Base-by-base conservation (phyloP, 1,284 basidiomycete genomes). In the Austropuccinia psidii region DNA sequence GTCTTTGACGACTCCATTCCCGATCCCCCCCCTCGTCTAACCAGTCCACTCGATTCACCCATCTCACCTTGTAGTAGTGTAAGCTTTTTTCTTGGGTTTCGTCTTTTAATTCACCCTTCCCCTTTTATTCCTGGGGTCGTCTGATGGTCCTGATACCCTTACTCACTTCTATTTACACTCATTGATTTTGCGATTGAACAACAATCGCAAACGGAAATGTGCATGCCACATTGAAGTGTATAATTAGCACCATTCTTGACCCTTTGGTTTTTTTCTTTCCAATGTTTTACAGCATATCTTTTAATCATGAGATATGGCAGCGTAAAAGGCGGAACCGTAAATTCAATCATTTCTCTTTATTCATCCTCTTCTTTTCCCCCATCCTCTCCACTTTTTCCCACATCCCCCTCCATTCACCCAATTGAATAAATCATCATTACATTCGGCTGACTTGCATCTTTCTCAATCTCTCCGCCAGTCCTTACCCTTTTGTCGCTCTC, bases 31-130 rank as follows among this genome's bases (percentile, higher is more conserved):
- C 41, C 50, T 27, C 39, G 67, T 37, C 49, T 61, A 19, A 49
- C 41, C n/a, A 72, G 57, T 47, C 68, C 68, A 3, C 29, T 72
- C 45, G 68, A 61, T 21, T 72, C 57, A 11, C 55, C 57, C 31
- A 47, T 72, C 68, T 72, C 68, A 19, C 57, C 68, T 31, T 72
- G 67, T 58, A 69, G n/a, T n/a, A n/a, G 67, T 31, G 67, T 69
- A 57, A 69, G 67, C 50, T 24, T 13, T 31, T 62, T 45, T 65
- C 39, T 33, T 37, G 7, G 13, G 13, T 57, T 19, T 4, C 35
- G 15, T 8, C 6, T 31, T 19, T 57, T 33, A 21, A 13, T 15
- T 41, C n/a, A 21, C 35, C 9, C 41, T 9, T 41, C 35, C n/a
- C 58, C n/a, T n/a, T n/a, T n/a, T n/a, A n/a, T n/a, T n/a, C n/a